phyloP scores from a whole-genome alignment of 805 yeast genomes.

The Nakazawaea wickerhamii region DNA sequence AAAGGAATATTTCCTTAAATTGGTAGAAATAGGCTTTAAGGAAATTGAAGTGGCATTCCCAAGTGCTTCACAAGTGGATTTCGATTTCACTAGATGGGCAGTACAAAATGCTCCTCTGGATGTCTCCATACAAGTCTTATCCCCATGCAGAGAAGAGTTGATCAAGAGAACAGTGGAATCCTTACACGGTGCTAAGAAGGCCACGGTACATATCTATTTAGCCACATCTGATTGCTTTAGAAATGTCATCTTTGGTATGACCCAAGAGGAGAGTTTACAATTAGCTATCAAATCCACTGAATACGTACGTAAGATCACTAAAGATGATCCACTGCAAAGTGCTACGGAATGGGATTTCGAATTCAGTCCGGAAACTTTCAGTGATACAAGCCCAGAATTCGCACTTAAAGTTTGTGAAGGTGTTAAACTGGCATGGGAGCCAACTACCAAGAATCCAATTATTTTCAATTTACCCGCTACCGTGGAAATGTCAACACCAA shows the following conservation, averaged over 20 bases:
- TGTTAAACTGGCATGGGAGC: conserved; percentile 71
- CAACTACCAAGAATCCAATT: conserved; percentile 58
- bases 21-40: conserved; percentile 70
- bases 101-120: conserved; percentile 71
- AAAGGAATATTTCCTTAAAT: conserved; percentile 60
- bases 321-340: conserved; percentile 50
- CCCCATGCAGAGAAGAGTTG: conserved; percentile 72
- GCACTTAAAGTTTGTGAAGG: conserved; percentile 67
- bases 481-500: conserved; percentile 77
- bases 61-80: conserved; percentile 73
- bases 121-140: conserved; percentile 69
- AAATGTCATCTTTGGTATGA: conserved; percentile 61
- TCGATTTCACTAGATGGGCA: conserved; percentile 74
- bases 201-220: conserved; percentile 70
- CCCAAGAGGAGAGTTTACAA: conserved; percentile 51
- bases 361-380: conserved; percentile 77
- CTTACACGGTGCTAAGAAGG: conserved; percentile 66
- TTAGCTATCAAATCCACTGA: conserved; percentile 60
- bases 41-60: conserved; percentile 85
- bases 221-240: conserved; percentile 76
- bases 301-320: conserved; percentile 60
- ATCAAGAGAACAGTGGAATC: conserved; percentile 69
- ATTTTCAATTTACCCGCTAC: conserved; percentile 83
- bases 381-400: conserved; percentile 62
- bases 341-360: conserved; percentile 69